phyloP scores from a whole-genome alignment of 495 filamentous ascomycete genomes.

The Penicillium robsamsonii region DNA sequence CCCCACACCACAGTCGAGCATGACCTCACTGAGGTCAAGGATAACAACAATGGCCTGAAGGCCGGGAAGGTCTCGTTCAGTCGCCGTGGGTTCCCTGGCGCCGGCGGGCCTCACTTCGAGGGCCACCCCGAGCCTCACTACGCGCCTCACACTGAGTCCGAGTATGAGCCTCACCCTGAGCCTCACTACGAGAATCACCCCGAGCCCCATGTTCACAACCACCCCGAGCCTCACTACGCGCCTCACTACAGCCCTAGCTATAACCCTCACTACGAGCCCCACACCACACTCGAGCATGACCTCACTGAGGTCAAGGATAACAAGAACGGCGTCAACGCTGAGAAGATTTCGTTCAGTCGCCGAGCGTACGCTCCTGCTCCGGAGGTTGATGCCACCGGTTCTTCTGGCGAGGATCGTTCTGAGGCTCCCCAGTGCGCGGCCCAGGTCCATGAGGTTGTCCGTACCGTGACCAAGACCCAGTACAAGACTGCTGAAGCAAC shows the following conservation, averaged over 20 bases:
- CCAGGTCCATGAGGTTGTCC: conserved; percentile 28
- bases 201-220: background rate
- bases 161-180: background rate
- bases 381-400: conserved; percentile 10
- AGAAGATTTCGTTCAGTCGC: conserved; percentile 12
- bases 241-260: background rate
- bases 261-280: background rate
- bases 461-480: conserved; percentile 33
- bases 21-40: background rate
- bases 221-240: too few relatives aligned
- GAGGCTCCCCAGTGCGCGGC: conserved; percentile 15
- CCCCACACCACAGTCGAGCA: background rate
- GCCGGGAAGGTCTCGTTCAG: conserved; percentile 9
- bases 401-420: conserved; percentile 18
- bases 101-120: background rate
- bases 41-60: background rate
- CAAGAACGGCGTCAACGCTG: conserved; percentile 1
- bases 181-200: background rate
- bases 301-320: background rate
- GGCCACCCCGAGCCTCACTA: too few relatives aligned
- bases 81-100: too few relatives aligned
- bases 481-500: conserved; percentile 23
- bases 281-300: background rate
- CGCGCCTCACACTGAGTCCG: too few relatives aligned
- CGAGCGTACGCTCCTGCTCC: conserved; percentile 22